Conservation (phyloP, 345 rosid species). For the Clausena lansium region DNA sequence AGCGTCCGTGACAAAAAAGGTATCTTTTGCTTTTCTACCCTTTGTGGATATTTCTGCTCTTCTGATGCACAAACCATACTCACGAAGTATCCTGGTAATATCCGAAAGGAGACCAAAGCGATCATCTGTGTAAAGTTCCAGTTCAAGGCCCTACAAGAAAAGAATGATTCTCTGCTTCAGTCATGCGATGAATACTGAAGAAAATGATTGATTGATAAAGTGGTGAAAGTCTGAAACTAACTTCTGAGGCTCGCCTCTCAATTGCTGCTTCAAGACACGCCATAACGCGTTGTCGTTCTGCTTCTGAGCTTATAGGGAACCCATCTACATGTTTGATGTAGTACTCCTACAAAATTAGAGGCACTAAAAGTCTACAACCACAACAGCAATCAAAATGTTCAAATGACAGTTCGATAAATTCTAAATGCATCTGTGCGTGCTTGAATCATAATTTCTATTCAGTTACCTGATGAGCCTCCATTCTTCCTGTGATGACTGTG, state of each 20-base stretch:
- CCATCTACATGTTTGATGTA: slow-evolving; percentile 66
- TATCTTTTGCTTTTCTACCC: slow-evolving; percentile 46
- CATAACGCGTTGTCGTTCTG: slow-evolving; percentile 50
- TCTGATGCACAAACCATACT: slow-evolving; percentile 47
- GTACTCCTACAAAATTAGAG: slow-evolving; percentile 46
- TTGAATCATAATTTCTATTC: not conserved
- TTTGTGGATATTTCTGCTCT: slow-evolving; percentile 58
- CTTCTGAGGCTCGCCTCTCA: slow-evolving; percentile 52
- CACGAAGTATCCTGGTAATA: slow-evolving; percentile 57
- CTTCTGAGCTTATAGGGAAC: slow-evolving; percentile 49
- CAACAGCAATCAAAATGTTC: not conserved
- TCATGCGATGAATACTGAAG: not conserved
- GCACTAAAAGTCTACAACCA: not conserved
- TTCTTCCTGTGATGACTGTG: slow-evolving; percentile 33
- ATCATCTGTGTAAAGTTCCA: slow-evolving; percentile 49
- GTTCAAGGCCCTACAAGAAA: slow-evolving; percentile 45
- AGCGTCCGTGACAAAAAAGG: slow-evolving; percentile 53
- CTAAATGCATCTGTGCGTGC: not conserved
- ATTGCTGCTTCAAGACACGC: slow-evolving; percentile 64
- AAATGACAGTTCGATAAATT: not conserved
- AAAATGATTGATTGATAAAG: not conserved
- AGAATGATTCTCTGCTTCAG: not conserved
- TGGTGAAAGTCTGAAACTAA: not conserved
- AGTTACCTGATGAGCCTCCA: slow-evolving; percentile 50
- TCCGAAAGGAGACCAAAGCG: slow-evolving; percentile 53